These are phyloP conservation scores for Sanghuangporus baumii DNA, from an alignment of 1,284 basidiomycete genomes.

Conservation along the genomic window DNA sequence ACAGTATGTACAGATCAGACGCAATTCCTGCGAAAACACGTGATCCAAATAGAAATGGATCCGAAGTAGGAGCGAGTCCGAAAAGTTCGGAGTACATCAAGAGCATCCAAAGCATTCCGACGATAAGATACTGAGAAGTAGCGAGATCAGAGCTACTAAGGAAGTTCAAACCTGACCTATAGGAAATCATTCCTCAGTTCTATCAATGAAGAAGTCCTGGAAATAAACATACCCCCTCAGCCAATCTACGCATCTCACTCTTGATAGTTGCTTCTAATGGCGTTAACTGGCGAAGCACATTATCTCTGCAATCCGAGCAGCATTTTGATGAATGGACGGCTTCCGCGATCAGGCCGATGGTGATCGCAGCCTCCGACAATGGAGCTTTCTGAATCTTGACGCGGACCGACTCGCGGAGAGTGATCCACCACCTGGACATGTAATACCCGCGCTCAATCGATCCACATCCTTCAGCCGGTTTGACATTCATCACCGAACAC, in stretches of 20 bases:
- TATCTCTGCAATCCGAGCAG: neutral
- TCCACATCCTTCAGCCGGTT: slow-evolving; percentile 5
- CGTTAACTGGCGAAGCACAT: neutral
- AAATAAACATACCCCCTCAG: neutral
- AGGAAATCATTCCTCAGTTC: neutral
- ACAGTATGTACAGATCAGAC: too few relatives aligned
- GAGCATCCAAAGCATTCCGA: neutral
- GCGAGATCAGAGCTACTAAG: neutral
- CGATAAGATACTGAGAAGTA: neutral
- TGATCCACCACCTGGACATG: slow-evolving; percentile 1
- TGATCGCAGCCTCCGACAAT: neutral
- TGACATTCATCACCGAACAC: neutral
- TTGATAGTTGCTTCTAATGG: neutral
- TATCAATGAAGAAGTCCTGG: neutral
- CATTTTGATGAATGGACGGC: neutral
- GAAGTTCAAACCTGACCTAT: neutral
- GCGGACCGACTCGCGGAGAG: slow-evolving; percentile 1
- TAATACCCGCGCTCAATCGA: neutral
- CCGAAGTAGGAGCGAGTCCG: neutral
- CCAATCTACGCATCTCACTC: neutral
- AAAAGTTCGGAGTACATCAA: neutral
- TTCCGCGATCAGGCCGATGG: neutral
- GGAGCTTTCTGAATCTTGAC: slow-evolving; percentile 4
- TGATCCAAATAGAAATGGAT: too few relatives aligned
- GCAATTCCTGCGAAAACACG: too few relatives aligned